Evolutionary conservation across 805 yeast species (phyloP).

Genomic region (Candida saitoana): DNA sequence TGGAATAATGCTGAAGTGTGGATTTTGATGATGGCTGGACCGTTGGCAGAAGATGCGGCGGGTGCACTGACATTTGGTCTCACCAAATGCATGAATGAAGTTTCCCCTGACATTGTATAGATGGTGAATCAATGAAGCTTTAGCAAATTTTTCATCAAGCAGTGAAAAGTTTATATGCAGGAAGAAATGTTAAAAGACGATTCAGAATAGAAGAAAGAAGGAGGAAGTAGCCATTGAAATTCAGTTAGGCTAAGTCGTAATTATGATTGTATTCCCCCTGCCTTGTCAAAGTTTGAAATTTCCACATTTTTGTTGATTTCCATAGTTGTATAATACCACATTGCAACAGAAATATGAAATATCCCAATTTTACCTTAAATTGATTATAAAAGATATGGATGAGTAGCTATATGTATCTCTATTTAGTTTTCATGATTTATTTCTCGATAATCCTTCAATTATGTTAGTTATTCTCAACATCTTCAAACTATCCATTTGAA

Average conservation of each 20-base stretch:
- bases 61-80: constrained; percentile 50
- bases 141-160: constrained; percentile 1
- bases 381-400: too few relatives aligned
- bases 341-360: neutral
- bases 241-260: too few relatives aligned
- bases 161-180: constrained; percentile 5
- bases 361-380: too few relatives aligned
- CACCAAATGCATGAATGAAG: constrained; percentile 40
- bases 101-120: constrained; percentile 18
- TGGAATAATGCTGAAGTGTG: constrained; percentile 72
- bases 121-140: neutral
- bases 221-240: too few relatives aligned
- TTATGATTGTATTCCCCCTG: too few relatives aligned
- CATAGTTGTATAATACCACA: neutral
- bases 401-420: too few relatives aligned
- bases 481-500: too few relatives aligned
- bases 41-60: constrained; percentile 39
- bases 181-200: neutral
- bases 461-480: too few relatives aligned
- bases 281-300: too few relatives aligned
- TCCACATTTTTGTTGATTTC: neutral
- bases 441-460: too few relatives aligned
- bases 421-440: too few relatives aligned
- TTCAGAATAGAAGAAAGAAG: neutral
- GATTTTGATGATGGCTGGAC: constrained; percentile 53